phyloP scores from a whole-genome alignment of 1,284 basidiomycete species.

The Bjerkandera adusta region DNA sequence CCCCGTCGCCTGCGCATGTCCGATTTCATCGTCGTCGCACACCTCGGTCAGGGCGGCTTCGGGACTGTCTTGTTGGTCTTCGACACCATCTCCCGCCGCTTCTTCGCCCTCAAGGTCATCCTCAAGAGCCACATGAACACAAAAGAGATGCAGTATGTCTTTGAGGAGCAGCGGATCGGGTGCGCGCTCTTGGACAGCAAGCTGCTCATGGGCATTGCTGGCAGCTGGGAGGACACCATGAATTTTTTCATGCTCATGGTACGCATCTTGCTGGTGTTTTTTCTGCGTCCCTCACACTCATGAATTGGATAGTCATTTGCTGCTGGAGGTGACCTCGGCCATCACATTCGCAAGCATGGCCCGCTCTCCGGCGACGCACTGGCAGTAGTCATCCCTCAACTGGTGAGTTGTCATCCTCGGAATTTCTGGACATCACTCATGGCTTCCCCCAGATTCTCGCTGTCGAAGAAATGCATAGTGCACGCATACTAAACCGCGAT shows the following conservation, averaged over 20 bases:
- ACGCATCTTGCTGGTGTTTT: neutral
- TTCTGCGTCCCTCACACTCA: neutral
- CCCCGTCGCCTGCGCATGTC: conserved; percentile 1
- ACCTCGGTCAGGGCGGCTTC: conserved; percentile 15
- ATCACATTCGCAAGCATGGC: neutral
- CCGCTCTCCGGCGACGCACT: neutral
- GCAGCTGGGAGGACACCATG: conserved; percentile 11
- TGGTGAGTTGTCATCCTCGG: conserved; percentile 2
- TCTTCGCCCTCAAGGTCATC: conserved; percentile 15
- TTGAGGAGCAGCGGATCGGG: conserved; percentile 15
- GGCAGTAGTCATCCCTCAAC: conserved; percentile 1
- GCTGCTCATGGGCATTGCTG: conserved; percentile 9
- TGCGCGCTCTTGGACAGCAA: neutral
- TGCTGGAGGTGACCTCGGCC: conserved; percentile 11
- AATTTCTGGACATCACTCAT: neutral
- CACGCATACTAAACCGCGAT: conserved; percentile 65
- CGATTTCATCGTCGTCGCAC: conserved; percentile 8
- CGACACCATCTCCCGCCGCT: conserved; percentile 1
- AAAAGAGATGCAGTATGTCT: conserved; percentile 1
- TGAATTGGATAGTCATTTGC: conserved; percentile 5
- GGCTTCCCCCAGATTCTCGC: conserved; percentile 14
- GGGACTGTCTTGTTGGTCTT: conserved; percentile 13
- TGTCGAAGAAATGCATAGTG: conserved; percentile 39
- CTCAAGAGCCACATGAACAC: conserved; percentile 2
- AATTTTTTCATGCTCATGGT: conserved; percentile 18